Percentiles rank a stretch among this genome's conserved stretches.
phyloP scores from a whole-genome alignment of 768 basidiomycete genomes.

The Hysterangium stoloniferum region DNA sequence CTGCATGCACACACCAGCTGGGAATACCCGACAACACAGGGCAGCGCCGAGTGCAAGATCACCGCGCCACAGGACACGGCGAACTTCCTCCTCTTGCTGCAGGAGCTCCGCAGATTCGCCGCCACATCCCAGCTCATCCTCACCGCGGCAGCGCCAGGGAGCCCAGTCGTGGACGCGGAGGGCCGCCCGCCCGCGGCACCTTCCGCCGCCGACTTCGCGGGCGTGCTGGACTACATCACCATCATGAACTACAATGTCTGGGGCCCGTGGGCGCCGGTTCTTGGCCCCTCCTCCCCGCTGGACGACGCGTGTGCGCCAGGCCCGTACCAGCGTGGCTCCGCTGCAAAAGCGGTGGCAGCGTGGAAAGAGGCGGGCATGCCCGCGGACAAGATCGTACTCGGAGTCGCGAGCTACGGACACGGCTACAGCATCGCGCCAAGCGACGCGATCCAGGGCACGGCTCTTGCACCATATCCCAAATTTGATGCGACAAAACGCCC shows the following conservation, averaged over 20 bases:
- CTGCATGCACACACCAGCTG: conserved; percentile 44
- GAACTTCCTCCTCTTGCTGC: conserved; percentile 74
- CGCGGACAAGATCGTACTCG: conserved; percentile 15
- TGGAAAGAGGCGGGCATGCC: conserved; percentile 15
- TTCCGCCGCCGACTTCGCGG: conserved; percentile 53
- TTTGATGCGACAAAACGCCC: conserved; percentile 14
- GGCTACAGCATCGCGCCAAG: conserved; percentile 7
- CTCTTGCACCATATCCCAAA: conserved; percentile 10
- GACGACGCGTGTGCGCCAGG: conserved; percentile 15
- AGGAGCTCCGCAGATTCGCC: conserved; percentile 51
- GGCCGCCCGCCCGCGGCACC: conserved; percentile 55
- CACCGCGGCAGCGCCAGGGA: conserved; percentile 60
- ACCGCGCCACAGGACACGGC: conserved; percentile 55
- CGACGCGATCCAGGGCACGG: conserved; percentile 1
- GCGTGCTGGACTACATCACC: conserved; percentile 47
- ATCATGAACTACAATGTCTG: conserved; percentile 13
- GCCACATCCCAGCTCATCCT: conserved; percentile 52
- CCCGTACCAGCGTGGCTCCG: conserved; percentile 13
- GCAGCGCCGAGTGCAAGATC: conserved; percentile 65
- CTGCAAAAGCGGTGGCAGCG: conserved; percentile 12
- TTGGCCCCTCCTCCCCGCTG: conserved; percentile 20
- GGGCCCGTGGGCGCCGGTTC: conserved; percentile 7
- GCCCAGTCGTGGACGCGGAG: conserved; percentile 53
- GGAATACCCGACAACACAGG: conserved; percentile 72
- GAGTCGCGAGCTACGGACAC: conserved; percentile 13